A percentile compares a stretch with the other conserved stretches of the same genome.
These are phyloP conservation scores for Sporopachydermia lactativora DNA, from an alignment of 805 yeast species.

Conservation along the genomic window DNA sequence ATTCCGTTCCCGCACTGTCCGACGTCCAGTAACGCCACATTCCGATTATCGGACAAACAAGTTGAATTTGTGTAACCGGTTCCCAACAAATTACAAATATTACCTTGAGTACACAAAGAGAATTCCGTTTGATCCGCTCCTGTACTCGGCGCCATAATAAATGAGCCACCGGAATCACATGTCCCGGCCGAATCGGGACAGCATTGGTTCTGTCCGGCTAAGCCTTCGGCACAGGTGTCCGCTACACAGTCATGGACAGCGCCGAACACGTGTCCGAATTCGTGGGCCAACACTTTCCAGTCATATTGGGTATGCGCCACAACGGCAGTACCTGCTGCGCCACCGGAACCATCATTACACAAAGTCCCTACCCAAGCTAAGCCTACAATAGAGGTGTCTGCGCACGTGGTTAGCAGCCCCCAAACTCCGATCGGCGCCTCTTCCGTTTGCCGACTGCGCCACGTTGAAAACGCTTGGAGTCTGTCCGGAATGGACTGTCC, in stretches of 20 bases:
- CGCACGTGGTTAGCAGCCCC: conserved; percentile 20
- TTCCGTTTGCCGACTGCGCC: conserved; percentile 16
- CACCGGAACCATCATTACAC: conserved; percentile 13
- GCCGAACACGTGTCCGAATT: conserved; percentile 25
- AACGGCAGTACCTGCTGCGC: conserved; percentile 20
- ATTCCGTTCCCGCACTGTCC: conserved; percentile 24
- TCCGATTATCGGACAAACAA: conserved; percentile 16
- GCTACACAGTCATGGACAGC: conserved; percentile 26
- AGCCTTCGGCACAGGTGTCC: conserved; percentile 18
- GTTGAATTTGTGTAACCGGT: conserved; percentile 16
- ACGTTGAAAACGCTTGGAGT: conserved; percentile 15
- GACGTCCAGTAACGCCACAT: conserved; percentile 16
- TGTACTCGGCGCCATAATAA: conserved; percentile 23
- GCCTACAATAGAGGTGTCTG: conserved; percentile 21
- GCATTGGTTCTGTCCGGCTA: conserved; percentile 16
- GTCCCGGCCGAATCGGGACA: conserved; percentile 18
- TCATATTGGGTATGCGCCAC: conserved; percentile 18
- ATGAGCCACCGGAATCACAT: conserved; percentile 20
- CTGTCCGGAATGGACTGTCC: conserved; percentile 14
- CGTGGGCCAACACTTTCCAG: conserved; percentile 24
- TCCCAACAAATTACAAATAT: conserved; percentile 18
- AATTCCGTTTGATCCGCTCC: conserved; percentile 15
- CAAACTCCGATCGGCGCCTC: conserved; percentile 22
- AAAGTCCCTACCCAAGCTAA: conserved; percentile 23
- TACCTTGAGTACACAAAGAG: conserved; percentile 21